Evolutionary conservation across 306 rosid species (phyloP).

Genomic region (Dalbergia cochinchinensis): DNA sequence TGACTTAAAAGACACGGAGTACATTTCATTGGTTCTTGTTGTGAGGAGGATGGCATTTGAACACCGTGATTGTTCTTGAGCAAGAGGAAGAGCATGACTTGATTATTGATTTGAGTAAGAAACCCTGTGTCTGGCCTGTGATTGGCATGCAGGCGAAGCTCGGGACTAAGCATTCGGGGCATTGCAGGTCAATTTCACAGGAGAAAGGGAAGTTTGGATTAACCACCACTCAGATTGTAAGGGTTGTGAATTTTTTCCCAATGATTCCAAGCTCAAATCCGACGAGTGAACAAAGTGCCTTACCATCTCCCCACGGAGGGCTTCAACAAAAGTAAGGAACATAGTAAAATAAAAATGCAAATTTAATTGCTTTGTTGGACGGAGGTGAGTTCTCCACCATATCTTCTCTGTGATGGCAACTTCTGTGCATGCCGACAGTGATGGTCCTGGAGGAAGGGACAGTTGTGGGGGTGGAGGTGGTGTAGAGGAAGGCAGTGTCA

Average conservation of each 20-base stretch:
- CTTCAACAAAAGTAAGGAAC: no score
- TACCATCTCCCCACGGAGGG: no score
- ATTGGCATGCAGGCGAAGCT: slow-evolving; percentile 87
- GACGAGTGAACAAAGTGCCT: no score
- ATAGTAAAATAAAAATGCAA: no score
- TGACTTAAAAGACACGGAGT: slow-evolving; percentile 79
- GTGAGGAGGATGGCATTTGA: slow-evolving; percentile 74
- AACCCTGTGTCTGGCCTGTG: slow-evolving; percentile 71
- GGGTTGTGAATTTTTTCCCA: slow-evolving; percentile 52
- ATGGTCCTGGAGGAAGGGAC: no score
- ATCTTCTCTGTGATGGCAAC: no score
- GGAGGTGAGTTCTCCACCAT: no score
- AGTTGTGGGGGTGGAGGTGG: no score
- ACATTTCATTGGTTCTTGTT: slow-evolving; percentile 78
- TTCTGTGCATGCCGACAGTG: no score
- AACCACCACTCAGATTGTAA: slow-evolving; percentile 71
- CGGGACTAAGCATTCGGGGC: slow-evolving; percentile 86
- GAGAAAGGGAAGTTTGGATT: slow-evolving; percentile 94
- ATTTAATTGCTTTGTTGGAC: no score
- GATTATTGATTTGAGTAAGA: slow-evolving; percentile 72
- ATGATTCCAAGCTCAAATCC: no score
- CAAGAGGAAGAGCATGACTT: slow-evolving; percentile 86
- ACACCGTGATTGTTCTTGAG: slow-evolving; percentile 85
- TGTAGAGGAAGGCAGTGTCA: no score
- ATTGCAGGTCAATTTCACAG: slow-evolving; percentile 87